Base-by-base conservation (phyloP, 768 basidiomycete genomes). In the Leccinellum rugosiceps region DNA sequence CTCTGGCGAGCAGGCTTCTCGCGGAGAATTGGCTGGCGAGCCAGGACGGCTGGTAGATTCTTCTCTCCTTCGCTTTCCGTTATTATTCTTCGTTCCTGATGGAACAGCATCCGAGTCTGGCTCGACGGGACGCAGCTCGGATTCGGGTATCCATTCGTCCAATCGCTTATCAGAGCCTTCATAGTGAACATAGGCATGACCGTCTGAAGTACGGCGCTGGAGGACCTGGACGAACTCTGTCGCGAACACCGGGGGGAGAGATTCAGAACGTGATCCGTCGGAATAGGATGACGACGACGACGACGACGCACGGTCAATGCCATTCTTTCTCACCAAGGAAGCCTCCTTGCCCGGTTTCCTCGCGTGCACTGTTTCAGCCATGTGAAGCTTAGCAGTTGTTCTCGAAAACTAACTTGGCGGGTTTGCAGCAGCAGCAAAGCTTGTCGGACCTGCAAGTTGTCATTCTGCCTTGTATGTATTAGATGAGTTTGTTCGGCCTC, bases 121-220 rank as follows among this genome's bases (percentile, higher is more conserved):
- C 50, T 68, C 75, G n/a, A 59, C 58, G 50, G 50, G 58, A 55
- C 43, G 58, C 59, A 83, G 73, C 46, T 71, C 59, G 21, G 71
- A 68, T 60, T 79, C 80, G 4, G 80, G 73, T 21, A 88, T 73
- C 90, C 89, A 91, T 67, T 87, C 86, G 68, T 91, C 89, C 62
- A 89, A 74, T 13, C 86, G 78, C 68, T 87, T 87, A 75, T 92
- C 89, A 21, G 79, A 75, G 65, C 81, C 80, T 50, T 83, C 68
- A 67, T 87, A 90, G 74, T 89, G 88, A n/a, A 91, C 86, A 65
- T 86, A 87, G 56, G 81, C 80, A 56, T 83, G 78, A 11, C 74
- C 80, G 47, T 72, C 69, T 0, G 54, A 50, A 19, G 68, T 67
- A 34, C 79, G 80, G 57, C 74, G 77, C 38, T 83, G 78, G 26